A percentile compares a stretch with the other conserved stretches of the same genome.
Conservation (phyloP, 345 rosid genomes). For the Populus euphratica region DNA sequence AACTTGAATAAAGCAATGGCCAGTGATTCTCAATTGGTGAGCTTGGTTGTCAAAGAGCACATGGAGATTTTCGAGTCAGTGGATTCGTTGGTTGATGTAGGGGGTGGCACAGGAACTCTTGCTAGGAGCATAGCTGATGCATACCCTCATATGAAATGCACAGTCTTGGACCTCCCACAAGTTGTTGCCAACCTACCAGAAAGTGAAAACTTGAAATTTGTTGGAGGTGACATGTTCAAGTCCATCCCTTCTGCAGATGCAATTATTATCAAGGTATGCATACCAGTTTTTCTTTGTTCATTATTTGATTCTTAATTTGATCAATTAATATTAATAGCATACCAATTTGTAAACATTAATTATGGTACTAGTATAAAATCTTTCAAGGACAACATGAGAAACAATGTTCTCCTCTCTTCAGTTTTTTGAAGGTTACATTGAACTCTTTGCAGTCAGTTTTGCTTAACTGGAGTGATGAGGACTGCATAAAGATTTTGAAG, state of each 20-base stretch:
- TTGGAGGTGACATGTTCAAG: conserved; percentile 45
- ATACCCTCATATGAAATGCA: conserved; percentile 35
- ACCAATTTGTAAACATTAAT: not conserved
- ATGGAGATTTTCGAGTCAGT: conserved; percentile 37
- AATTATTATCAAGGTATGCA: conserved; percentile 37
- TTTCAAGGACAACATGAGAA: not conserved
- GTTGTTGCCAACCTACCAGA: conserved; percentile 27
- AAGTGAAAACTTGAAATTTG: conserved; percentile 31
- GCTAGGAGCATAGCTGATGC: conserved; percentile 33
- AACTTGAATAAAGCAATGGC: conserved; percentile 37
- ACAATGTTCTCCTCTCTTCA: not conserved
- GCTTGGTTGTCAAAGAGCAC: conserved; percentile 30
- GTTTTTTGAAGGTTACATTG: not conserved
- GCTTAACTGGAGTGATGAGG: conserved; percentile 21
- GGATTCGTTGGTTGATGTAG: conserved; percentile 43
- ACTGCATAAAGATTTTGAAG: conserved; percentile 24
- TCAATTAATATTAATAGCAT: not conserved
- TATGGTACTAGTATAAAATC: not conserved
- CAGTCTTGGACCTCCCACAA: conserved; percentile 44
- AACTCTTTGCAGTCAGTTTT: conserved; percentile 15
- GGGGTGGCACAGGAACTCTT: conserved; percentile 43
- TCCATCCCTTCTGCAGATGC: conserved; percentile 43
- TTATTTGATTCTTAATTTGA: not conserved
- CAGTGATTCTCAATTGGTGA: conserved; percentile 39
- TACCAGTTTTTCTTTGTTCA: not conserved